Evolutionary conservation across 2,329 filamentous ascomycete species (phyloP).

Genomic region (Trichoderma aggressivum): DNA sequence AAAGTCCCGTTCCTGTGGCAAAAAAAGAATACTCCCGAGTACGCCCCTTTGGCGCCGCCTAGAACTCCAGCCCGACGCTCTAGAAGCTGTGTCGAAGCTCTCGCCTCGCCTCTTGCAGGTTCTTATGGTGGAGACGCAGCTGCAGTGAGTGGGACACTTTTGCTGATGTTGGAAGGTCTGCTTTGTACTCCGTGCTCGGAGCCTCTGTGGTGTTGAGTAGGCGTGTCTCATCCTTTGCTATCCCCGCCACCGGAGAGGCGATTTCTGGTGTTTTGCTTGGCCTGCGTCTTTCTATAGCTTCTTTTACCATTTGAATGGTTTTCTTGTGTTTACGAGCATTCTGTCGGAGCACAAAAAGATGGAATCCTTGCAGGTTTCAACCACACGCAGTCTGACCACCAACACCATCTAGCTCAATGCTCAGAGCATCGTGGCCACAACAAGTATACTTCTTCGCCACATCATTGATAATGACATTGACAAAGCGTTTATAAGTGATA

Average conservation of each 20-base stretch:
- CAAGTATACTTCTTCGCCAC: not conserved
- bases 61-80: not conserved
- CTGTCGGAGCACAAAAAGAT: not conserved
- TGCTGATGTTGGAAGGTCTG: not conserved
- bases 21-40: not conserved
- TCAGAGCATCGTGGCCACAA: not conserved
- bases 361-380: not conserved
- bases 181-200: not conserved
- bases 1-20: not conserved
- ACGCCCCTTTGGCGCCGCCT: not conserved
- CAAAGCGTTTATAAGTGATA: not conserved
- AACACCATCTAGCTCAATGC: not conserved
- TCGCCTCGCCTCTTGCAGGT: conserved; percentile 6
- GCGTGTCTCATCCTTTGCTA: not conserved
- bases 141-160: not conserved
- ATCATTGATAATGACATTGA: not conserved
- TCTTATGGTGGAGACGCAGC: not conserved
- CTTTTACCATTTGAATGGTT: not conserved
- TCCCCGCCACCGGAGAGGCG: not conserved
- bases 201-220: not conserved
- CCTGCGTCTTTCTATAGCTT: not conserved
- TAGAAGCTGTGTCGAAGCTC: conserved; percentile 12
- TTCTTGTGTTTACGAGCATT: not conserved
- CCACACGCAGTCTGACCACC: not conserved
- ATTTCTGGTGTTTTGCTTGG: not conserved